Percentiles rank a stretch among this genome's conserved stretches.
Evolutionary conservation across 179 eudicot genomes (phyloP).

Genomic region (Corrigiola litoralis): DNA sequence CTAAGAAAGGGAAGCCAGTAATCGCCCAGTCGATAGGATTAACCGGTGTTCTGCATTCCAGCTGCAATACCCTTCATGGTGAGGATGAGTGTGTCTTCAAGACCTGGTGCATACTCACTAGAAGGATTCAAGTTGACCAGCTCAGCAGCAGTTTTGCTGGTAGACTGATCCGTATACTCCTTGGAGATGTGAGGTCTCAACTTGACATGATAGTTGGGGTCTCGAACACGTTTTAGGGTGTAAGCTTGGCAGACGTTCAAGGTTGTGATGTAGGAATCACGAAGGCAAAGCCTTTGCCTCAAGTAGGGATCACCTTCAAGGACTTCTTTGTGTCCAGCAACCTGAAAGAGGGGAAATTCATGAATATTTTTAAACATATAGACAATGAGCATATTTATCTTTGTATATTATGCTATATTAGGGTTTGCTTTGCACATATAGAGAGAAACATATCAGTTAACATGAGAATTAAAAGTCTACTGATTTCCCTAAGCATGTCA

Average conservation of each 20-base stretch:
- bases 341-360: too few species aligned
- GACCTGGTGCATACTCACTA: conserved; percentile 89
- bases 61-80: conserved; percentile 99
- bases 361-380: too few species aligned
- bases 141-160: conserved; percentile 57
- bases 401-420: too few species aligned
- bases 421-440: too few species aligned
- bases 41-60: conserved; percentile 96
- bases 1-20: neutral
- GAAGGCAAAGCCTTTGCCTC: conserved; percentile 69
- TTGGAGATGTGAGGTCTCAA: conserved; percentile 63
- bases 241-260: conserved; percentile 66
- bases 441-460: too few species aligned
- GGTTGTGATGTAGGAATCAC: conserved; percentile 71
- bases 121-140: conserved; percentile 67
- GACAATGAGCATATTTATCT: too few species aligned
- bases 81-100: conserved; percentile 91
- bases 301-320: conserved; percentile 67
- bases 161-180: conserved; percentile 46
- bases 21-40: neutral
- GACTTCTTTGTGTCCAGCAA: conserved; percentile 73
- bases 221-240: conserved; percentile 69
- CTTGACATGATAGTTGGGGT: conserved; percentile 53
- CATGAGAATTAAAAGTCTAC: too few species aligned
- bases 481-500: too few species aligned